Conservation (phyloP, 768 basidiomycete species). For the Kondoa malvinella region DNA sequence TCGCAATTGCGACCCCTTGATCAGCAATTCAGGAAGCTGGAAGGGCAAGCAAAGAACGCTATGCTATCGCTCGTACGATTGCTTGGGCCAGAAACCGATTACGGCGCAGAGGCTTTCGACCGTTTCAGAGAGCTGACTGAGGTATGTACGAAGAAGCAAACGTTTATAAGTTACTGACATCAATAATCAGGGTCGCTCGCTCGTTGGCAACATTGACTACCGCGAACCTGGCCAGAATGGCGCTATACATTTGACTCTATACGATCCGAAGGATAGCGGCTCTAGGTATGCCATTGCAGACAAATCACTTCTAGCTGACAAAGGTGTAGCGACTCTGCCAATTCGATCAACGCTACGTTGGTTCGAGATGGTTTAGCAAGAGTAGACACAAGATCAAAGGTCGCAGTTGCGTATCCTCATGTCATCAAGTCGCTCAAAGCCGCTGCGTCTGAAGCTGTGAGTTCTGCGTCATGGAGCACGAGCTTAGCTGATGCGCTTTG, state of each 20-base stretch:
- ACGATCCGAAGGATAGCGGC: conserved; percentile 63
- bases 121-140: conserved; percentile 72
- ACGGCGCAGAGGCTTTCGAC: conserved; percentile 64
- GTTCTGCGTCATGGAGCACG: too few species aligned
- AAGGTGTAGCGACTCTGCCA: conserved; percentile 24
- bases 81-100: conserved; percentile 63
- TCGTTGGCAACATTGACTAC: conserved; percentile 89
- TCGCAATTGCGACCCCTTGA: conserved; percentile 67
- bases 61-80: conserved; percentile 54
- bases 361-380: conserved; percentile 71
- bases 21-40: conserved; percentile 67
- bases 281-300: conserved; percentile 40
- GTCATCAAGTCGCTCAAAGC: conserved; percentile 50
- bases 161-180: background rate
- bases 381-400: conserved; percentile 50
- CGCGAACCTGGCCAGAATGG: conserved; percentile 44
- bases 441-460: conserved; percentile 49
- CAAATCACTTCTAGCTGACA: too few species aligned
- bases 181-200: conserved; percentile 51
- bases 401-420: conserved; percentile 42
- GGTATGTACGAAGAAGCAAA: conserved; percentile 23
- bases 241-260: conserved; percentile 70
- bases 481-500: background rate
- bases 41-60: conserved; percentile 91
- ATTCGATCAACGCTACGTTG: conserved; percentile 75